Evolutionary conservation across 1,284 basidiomycete genomes (phyloP), one percentile per base, ranked within the genome.

Genomic region (Tilletia caries): DNA sequence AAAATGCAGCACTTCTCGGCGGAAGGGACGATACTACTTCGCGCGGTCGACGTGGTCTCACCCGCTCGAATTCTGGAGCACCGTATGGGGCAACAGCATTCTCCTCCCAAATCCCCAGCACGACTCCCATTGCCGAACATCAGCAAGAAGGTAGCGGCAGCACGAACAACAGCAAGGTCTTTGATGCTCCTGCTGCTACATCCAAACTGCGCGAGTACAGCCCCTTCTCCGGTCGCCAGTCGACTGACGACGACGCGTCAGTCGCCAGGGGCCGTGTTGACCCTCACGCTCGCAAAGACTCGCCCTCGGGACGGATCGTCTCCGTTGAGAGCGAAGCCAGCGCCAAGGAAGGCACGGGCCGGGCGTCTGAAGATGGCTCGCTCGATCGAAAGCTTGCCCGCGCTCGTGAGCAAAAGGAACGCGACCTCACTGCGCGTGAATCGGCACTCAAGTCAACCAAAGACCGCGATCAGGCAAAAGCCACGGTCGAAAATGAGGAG

Each of bases 271-370:
- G 58, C 18, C 58, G 32, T 34, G 58, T 62, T 13, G 58, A 62
- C n/a, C 58, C 58, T 0, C 58, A 62, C 29, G 27, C 58, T 37
- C 58, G 58, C 29, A 62, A 62, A 62, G 58, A 62, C 58, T 62
- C 58, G 0, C 58, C 58, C 29, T 62, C 58, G 18, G 58, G 58
- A 1, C 29, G 58, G 15, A 34, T 62, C 29, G 58, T 62, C 10
- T 12, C 58, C 5, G 32, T 62, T 29, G 58, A 62, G 32, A 62
- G 58, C 29, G 58, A 62, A 18, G 58, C 58, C 32, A 62, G 58
- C 34, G 58, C 58, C 32, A 62, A 62, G n/a, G 58, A 29, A 33
- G 58, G 58, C 1, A 29, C 5, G 13, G 58, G 58, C 32, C 27
- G 32, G 18, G 58, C 58, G 15, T 62, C 58, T 15, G 29, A 62